Evolutionary conservation across 2,329 filamentous ascomycete genomes (phyloP).

Genomic region (Coniella vitis): DNA sequence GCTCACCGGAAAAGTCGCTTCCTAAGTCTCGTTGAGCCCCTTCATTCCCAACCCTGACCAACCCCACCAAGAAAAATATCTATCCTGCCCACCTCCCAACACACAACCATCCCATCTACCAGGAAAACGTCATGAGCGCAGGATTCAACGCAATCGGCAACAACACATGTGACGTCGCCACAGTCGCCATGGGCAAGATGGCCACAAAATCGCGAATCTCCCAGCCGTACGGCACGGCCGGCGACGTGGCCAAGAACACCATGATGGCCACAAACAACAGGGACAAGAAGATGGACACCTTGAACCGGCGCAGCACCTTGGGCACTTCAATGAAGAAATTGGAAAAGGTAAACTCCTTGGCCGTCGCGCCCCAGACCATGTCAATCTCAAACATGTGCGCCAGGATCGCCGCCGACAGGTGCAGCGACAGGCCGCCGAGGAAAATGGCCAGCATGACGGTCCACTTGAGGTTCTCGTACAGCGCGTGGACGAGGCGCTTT

Average conservation of each 20-base stretch:
- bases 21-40: too few relatives aligned
- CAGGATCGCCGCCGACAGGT: slow-evolving; percentile 72
- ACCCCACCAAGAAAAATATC: too few relatives aligned
- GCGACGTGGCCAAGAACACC: slow-evolving; percentile 55
- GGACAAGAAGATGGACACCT: slow-evolving; percentile 51
- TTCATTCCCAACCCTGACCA: too few relatives aligned
- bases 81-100: too few relatives aligned
- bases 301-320: slow-evolving; percentile 51
- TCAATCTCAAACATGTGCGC: slow-evolving; percentile 80
- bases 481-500: slow-evolving; percentile 47
- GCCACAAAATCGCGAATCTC: slow-evolving; percentile 66
- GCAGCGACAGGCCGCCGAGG: slow-evolving; percentile 72
- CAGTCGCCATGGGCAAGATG: slow-evolving; percentile 67
- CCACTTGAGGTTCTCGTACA: slow-evolving; percentile 67
- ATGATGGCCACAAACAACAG: slow-evolving; percentile 53
- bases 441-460: slow-evolving; percentile 70
- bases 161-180: slow-evolving; percentile 62
- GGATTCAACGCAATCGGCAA: slow-evolving; percentile 69
- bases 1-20: too few relatives aligned
- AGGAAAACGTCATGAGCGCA: slow-evolving; percentile 74
- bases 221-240: slow-evolving; percentile 61
- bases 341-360: slow-evolving; percentile 73
- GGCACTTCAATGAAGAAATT: slow-evolving; percentile 83
- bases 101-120: slow-evolving; percentile 42
- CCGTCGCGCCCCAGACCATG: slow-evolving; percentile 80